These are phyloP conservation scores for Rhizopogon salebrosus DNA, from an alignment of 768 basidiomycete species.

Conservation along the genomic window DNA sequence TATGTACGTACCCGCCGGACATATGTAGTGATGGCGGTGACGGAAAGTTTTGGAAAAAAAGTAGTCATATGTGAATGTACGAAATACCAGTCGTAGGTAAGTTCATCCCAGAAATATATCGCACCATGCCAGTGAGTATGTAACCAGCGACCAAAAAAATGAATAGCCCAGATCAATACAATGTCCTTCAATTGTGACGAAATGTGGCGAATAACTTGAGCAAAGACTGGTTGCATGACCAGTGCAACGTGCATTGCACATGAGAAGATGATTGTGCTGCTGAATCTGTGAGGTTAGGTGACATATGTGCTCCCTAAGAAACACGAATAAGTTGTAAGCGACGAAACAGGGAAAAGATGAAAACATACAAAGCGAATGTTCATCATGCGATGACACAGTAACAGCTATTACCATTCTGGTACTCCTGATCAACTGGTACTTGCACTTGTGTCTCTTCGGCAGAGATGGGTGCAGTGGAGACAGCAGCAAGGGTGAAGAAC, in stretches of 20 bases:
- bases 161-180: not conserved
- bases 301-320: not conserved
- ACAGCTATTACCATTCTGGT: not conserved
- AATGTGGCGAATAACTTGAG: not conserved
- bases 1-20: too few species aligned
- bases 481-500: not conserved
- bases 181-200: not conserved
- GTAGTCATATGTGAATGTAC: too few species aligned
- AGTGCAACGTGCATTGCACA: not conserved
- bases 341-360: too few species aligned
- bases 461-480: not conserved
- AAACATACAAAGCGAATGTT: not conserved
- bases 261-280: not conserved
- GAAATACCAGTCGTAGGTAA: too few species aligned
- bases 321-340: not conserved
- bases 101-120: too few species aligned
- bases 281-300: not conserved
- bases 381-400: conserved; percentile 1
- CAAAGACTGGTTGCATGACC: not conserved
- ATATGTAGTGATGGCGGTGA: too few species aligned
- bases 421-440: not conserved
- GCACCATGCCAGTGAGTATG: too few species aligned
- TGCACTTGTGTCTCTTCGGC: not conserved
- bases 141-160: conserved; percentile 2
- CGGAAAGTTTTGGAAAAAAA: too few species aligned